Evolutionary conservation across 768 basidiomycete genomes (phyloP).

Genomic region (Macrolepiota fuliginosa): DNA sequence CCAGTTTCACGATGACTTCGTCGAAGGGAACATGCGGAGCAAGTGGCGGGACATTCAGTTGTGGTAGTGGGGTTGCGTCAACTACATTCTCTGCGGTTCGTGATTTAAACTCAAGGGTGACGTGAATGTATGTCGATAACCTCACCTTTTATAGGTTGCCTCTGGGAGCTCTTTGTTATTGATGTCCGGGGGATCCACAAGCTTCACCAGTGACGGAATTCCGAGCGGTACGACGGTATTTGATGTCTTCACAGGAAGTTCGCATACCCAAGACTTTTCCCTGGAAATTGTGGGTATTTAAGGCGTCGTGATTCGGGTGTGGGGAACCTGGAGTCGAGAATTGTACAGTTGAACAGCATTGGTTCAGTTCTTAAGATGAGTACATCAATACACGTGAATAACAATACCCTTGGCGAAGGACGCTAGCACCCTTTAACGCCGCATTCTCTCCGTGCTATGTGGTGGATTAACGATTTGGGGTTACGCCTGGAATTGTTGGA

Average conservation of each 20-base stretch:
- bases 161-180: slow-evolving; percentile 48
- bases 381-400: neutral
- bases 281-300: slow-evolving; percentile 35
- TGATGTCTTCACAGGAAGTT: slow-evolving; percentile 35
- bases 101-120: slow-evolving; percentile 3
- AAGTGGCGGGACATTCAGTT: slow-evolving; percentile 40
- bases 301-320: slow-evolving; percentile 1
- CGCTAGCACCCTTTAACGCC: slow-evolving; percentile 21
- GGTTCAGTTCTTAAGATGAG: neutral
- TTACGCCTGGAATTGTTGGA: neutral
- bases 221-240: slow-evolving; percentile 50
- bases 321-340: neutral
- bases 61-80: slow-evolving; percentile 47
- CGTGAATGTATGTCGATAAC: neutral
- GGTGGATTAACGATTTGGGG: neutral
- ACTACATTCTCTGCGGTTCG: slow-evolving; percentile 54
- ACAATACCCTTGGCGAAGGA: neutral
- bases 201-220: slow-evolving; percentile 46
- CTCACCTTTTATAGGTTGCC: slow-evolving; percentile 30
- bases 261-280: slow-evolving; percentile 32
- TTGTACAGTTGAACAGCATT: neutral
- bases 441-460: slow-evolving; percentile 20
- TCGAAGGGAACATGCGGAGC: slow-evolving; percentile 60
- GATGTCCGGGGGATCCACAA: slow-evolving; percentile 46
- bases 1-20: slow-evolving; percentile 55